These are phyloP conservation scores for Dothideomycetes sp. DNA, from an alignment of 2,329 filamentous ascomycete genomes.

Conservation along the genomic window DNA sequence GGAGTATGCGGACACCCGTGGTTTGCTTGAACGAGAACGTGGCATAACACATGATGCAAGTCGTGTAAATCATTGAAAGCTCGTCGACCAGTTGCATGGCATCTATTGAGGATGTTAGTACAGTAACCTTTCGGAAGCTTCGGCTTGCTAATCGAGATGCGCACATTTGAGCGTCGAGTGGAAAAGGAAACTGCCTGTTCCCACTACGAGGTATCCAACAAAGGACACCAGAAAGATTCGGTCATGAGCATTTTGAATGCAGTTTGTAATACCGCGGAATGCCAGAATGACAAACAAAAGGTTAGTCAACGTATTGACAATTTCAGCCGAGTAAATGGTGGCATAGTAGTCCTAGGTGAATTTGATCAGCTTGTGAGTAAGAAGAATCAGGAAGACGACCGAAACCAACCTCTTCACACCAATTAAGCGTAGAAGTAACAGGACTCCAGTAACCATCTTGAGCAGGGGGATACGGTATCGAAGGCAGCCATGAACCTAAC, in stretches of 20 bases:
- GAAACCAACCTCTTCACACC: slow-evolving; percentile 64
- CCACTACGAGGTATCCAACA: slow-evolving; percentile 52
- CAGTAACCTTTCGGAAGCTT: background rate
- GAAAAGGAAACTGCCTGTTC: slow-evolving; percentile 53
- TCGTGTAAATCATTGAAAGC: slow-evolving; percentile 64
- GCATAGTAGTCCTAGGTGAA: slow-evolving; percentile 67
- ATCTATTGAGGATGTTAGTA: slow-evolving; percentile 33
- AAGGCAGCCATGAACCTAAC: too few relatives aligned
- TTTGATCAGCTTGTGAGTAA: background rate
- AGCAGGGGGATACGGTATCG: slow-evolving; percentile 41
- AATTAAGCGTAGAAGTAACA: slow-evolving; percentile 65
- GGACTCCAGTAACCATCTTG: slow-evolving; percentile 57
- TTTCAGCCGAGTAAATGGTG: slow-evolving; percentile 65
- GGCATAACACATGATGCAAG: slow-evolving; percentile 61
- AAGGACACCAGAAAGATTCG: slow-evolving; percentile 63
- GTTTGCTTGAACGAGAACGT: slow-evolving; percentile 64
- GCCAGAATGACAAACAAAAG: slow-evolving; percentile 72
- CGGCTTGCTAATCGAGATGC: slow-evolving; percentile 16
- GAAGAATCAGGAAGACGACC: too few relatives aligned
- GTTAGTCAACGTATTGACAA: slow-evolving; percentile 75
- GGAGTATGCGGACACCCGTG: slow-evolving; percentile 38
- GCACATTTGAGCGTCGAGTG: slow-evolving; percentile 55
- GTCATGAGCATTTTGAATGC: slow-evolving; percentile 63
- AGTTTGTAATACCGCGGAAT: slow-evolving; percentile 64
- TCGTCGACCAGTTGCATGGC: slow-evolving; percentile 65